A percentile compares a stretch with the other conserved stretches of the same genome.
These are phyloP conservation scores for Yamadazyma scolyti DNA, from an alignment of 805 yeast genomes.

Conservation along the genomic window DNA sequence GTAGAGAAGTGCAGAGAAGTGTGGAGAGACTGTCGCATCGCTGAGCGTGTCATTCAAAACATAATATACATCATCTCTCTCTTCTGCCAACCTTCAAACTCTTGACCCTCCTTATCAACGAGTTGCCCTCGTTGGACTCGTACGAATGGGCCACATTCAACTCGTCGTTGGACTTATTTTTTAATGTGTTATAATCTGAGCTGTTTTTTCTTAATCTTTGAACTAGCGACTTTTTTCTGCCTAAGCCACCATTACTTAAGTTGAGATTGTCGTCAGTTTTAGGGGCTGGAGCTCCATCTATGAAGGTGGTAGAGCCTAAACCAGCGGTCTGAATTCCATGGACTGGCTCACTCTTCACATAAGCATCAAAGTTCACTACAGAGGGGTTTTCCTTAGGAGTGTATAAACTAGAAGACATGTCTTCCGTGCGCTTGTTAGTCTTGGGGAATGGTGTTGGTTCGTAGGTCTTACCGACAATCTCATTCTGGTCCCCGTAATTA, in stretches of 20 bases:
- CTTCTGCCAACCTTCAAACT: slow-evolving; percentile 76
- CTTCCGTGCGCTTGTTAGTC: slow-evolving; percentile 16
- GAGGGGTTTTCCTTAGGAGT: slow-evolving; percentile 49
- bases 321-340: slow-evolving; percentile 89
- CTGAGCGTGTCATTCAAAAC: no score
- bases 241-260: slow-evolving; percentile 44
- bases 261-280: slow-evolving; percentile 32
- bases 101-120: slow-evolving; percentile 79
- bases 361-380: slow-evolving; percentile 68
- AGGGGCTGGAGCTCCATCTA: slow-evolving; percentile 95
- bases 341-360: slow-evolving; percentile 61
- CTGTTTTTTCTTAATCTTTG: slow-evolving; percentile 54
- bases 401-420: slow-evolving; percentile 18
- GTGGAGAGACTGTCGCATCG: no score
- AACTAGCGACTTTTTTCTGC: slow-evolving; percentile 80
- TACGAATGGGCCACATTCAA: slow-evolving; percentile 10
- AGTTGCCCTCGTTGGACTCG: slow-evolving; percentile 35
- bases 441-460: slow-evolving; percentile 15
- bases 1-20: no score
- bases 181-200: slow-evolving; percentile 29
- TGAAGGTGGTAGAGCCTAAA: slow-evolving; percentile 84
- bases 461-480: slow-evolving; percentile 25
- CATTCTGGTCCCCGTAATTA: slow-evolving; percentile 46
- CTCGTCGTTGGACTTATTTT: slow-evolving; percentile 23
- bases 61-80: slow-evolving; percentile 17